Conservation (phyloP, 2,329 filamentous ascomycete genomes). For the Xylaria digitata region DNA sequence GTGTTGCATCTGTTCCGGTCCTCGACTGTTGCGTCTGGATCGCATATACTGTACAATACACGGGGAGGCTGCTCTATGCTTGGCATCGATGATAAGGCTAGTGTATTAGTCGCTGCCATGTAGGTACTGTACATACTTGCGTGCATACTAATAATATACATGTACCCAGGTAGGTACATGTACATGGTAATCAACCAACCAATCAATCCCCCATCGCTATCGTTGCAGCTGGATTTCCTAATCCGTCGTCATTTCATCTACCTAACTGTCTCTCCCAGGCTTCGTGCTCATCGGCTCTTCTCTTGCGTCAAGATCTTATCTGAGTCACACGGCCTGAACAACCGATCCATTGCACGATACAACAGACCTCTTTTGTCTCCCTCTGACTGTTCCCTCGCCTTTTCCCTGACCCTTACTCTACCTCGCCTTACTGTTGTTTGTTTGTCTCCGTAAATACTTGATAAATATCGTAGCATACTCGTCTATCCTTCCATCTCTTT, state of each 20-base stretch:
- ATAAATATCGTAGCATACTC: constrained; percentile 16
- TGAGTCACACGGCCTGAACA: constrained; percentile 48
- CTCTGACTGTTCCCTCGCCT: constrained; percentile 30
- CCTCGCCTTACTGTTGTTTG: constrained; percentile 1
- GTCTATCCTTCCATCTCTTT: background rate
- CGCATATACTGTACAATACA: too few species aligned
- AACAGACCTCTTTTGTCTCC: constrained; percentile 37
- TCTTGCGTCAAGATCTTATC: constrained; percentile 40
- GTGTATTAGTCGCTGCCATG: too few species aligned
- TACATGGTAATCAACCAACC: background rate
- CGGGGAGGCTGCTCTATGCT: background rate
- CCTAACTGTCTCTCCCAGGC: background rate
- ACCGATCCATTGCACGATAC: constrained; percentile 26
- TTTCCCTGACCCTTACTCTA: background rate
- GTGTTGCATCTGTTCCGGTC: background rate
- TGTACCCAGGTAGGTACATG: background rate
- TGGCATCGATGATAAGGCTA: background rate
- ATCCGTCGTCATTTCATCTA: constrained; percentile 36
- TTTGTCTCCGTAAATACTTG: background rate
- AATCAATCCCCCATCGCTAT: background rate
- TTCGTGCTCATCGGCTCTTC: constrained; percentile 23
- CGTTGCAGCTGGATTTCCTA: constrained; percentile 25
- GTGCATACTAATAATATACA: background rate
- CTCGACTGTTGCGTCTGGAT: background rate
- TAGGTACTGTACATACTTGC: too few species aligned